Conservation (phyloP, 2,329 filamentous ascomycete species). For the Cladophialophora psammophila region DNA sequence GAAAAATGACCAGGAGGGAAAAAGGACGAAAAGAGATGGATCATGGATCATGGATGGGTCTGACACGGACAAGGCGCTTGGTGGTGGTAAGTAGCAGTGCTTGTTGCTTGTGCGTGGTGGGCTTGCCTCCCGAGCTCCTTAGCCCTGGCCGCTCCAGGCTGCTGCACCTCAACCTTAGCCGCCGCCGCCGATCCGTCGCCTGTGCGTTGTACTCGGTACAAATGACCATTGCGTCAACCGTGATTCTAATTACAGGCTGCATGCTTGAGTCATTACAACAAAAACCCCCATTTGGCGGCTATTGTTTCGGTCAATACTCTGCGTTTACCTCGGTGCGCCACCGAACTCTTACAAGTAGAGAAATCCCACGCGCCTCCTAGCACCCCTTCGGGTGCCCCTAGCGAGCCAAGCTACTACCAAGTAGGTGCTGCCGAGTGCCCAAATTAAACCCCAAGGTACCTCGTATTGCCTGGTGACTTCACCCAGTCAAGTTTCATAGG, state of each 20-base stretch:
- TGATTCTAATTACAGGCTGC: not conserved
- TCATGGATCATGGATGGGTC: slow-evolving; percentile 20
- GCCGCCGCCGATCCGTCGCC: slow-evolving; percentile 29
- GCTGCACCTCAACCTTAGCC: slow-evolving; percentile 31
- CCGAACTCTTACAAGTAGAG: not conserved
- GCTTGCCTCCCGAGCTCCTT: not conserved
- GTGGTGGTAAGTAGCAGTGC: not conserved
- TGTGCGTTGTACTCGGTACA: slow-evolving; percentile 2
- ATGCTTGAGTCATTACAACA: not conserved
- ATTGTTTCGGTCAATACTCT: not conserved
- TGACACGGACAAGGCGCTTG: slow-evolving; percentile 23
- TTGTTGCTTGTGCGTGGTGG: not conserved
- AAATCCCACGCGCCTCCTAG: not conserved
- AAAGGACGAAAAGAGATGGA: slow-evolving; percentile 37
- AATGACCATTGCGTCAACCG: slow-evolving; percentile 20
- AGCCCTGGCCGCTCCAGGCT: not conserved
- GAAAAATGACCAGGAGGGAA: slow-evolving; percentile 33
- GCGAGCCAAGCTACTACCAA: not conserved
- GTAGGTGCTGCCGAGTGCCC: slow-evolving; percentile 4
- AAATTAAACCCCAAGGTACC: not conserved
- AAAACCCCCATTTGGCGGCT: not conserved
- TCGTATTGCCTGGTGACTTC: not conserved
- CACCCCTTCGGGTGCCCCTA: not conserved
- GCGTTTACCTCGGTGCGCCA: not conserved
- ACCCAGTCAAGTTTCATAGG: not conserved